Conservation (phyloP, 2,329 filamentous ascomycete species). For the Parafenestella ontariensis region DNA sequence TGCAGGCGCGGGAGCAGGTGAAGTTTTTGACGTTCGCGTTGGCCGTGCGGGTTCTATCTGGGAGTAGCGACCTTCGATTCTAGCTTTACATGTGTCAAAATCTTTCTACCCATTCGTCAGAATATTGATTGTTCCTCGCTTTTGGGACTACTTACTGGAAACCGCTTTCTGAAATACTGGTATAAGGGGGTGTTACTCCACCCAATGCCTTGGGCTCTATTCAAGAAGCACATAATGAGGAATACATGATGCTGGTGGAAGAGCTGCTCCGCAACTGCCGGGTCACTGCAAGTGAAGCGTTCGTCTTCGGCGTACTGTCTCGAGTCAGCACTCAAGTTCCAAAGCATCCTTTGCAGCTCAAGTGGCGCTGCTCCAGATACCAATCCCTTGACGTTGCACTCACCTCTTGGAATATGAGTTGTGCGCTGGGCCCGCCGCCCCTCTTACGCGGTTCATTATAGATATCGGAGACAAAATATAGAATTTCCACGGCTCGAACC, state of each 20-base stretch:
- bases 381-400: constrained; percentile 15
- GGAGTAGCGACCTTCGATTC: constrained; percentile 37
- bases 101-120: constrained; percentile 31
- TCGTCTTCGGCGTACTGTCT: constrained; percentile 46
- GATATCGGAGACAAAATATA: constrained; percentile 68
- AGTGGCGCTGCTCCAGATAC: neutral
- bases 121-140: neutral
- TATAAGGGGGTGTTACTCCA: constrained; percentile 56
- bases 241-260: constrained; percentile 52
- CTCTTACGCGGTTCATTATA: constrained; percentile 56
- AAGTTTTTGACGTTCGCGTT: constrained; percentile 13
- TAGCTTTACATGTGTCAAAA: constrained; percentile 40
- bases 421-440: constrained; percentile 47
- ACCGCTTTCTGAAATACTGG: constrained; percentile 48
- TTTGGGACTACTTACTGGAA: constrained; percentile 36
- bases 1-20: constrained; percentile 11
- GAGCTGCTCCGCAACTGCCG: constrained; percentile 32
- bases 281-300: constrained; percentile 33
- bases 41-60: constrained; percentile 18
- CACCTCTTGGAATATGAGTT: constrained; percentile 50
- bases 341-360: neutral
- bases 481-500: constrained; percentile 67
- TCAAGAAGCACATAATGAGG: constrained; percentile 55
- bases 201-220: constrained; percentile 51
- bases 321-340: constrained; percentile 10